phyloP scores from a whole-genome alignment of 1,284 basidiomycete species.

The Trichosporon faecale region DNA sequence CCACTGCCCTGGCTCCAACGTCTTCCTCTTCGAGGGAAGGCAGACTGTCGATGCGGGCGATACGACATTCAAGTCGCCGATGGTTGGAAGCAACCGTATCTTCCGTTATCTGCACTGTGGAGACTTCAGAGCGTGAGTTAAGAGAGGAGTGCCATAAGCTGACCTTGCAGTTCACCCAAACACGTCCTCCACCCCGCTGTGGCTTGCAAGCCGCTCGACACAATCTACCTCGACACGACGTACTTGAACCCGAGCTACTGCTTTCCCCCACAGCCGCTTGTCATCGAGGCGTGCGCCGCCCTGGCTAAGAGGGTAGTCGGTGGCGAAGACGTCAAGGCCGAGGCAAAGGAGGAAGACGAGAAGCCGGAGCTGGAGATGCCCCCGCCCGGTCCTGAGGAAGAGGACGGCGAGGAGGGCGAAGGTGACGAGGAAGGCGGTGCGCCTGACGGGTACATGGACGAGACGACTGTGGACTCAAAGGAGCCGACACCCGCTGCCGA shows the following conservation, averaged over 20 bases:
- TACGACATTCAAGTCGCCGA: constrained; percentile 65
- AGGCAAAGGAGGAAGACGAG: constrained; percentile 20
- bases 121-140: constrained; percentile 72
- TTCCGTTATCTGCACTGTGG: constrained; percentile 96
- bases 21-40: constrained; percentile 88
- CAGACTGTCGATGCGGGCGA: constrained; percentile 87
- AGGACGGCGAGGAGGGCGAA: constrained; percentile 16
- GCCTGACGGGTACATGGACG: not conserved
- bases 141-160: not conserved
- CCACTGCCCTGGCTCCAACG: constrained; percentile 90
- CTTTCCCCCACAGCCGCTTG: constrained; percentile 89
- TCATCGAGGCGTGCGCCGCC: constrained; percentile 86
- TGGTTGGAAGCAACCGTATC: constrained; percentile 63
- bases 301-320: constrained; percentile 57
- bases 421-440: not conserved
- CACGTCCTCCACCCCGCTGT: constrained; percentile 79
- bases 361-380: not conserved
- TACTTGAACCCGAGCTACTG: constrained; percentile 92
- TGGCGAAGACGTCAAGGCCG: constrained; percentile 38
- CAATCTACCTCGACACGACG: constrained; percentile 92
- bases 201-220: constrained; percentile 73
- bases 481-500: not conserved
- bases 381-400: constrained; percentile 17
- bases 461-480: not conserved
- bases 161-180: constrained; percentile 59